Conservation (phyloP, 495 filamentous ascomycete species). For the Thermochaetoides thermophila region DNA sequence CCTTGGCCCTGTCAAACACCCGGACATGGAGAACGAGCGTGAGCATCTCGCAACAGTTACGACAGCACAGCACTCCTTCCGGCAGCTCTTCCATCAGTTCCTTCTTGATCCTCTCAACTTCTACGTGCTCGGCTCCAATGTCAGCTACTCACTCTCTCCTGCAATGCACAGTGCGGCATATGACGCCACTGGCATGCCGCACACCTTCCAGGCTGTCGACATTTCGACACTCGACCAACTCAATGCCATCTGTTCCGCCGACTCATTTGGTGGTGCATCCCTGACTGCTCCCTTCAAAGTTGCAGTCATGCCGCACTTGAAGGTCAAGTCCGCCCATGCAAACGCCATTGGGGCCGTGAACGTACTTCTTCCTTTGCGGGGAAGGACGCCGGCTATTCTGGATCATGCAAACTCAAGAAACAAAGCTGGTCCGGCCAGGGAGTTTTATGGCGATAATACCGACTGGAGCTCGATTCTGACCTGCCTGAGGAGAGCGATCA, state of each 20-base stretch:
- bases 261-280: conserved; percentile 57
- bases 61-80: conserved; percentile 34
- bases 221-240: conserved; percentile 49
- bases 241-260: conserved; percentile 44
- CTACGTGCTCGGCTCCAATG: conserved; percentile 58
- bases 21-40: conserved; percentile 39
- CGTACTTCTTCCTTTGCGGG: conserved; percentile 61
- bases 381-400: conserved; percentile 41
- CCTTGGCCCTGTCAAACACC: conserved; percentile 55
- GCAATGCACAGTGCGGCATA: conserved; percentile 70
- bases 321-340: conserved; percentile 58
- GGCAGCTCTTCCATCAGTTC: conserved; percentile 40
- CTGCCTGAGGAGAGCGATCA: conserved; percentile 60
- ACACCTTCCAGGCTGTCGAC: conserved; percentile 52
- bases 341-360: conserved; percentile 72
- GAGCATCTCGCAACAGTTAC: conserved; percentile 28
- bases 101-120: conserved; percentile 53
- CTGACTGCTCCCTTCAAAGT: conserved; percentile 67
- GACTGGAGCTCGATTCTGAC: conserved; percentile 63
- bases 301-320: conserved; percentile 49
- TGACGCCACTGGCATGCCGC: conserved; percentile 53
- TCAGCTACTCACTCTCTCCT: conserved; percentile 61
- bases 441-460: conserved; percentile 72
- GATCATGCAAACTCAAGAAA: conserved; percentile 53
- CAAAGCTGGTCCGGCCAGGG: conserved; percentile 46